phyloP scores from a whole-genome alignment of 192 early-diverging fungal genomes.

The Coemansia sp. region DNA sequence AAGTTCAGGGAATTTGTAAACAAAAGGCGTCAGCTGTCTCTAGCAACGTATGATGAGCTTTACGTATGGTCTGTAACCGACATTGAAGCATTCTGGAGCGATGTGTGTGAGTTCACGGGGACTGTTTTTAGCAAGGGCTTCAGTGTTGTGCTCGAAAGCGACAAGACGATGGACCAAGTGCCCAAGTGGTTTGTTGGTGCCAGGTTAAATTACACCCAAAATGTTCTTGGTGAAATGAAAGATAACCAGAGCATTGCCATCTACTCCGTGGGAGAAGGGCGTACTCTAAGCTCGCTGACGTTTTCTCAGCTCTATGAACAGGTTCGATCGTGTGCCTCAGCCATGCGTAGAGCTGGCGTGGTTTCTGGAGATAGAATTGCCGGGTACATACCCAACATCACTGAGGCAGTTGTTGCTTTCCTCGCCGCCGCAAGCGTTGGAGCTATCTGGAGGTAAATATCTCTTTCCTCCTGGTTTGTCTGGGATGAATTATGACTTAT shows the following conservation, averaged over 20 bases:
- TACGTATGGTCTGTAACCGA: constrained; percentile 82
- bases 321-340: constrained; percentile 72
- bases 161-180: constrained; percentile 79
- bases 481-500: background rate
- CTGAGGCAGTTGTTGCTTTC: constrained; percentile 81
- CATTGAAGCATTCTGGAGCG: constrained; percentile 82
- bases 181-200: constrained; percentile 91
- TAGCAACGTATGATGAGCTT: constrained; percentile 69
- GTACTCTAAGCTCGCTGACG: constrained; percentile 58
- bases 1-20: constrained; percentile 78
- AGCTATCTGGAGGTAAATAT: constrained; percentile 75
- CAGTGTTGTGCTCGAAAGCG: constrained; percentile 65
- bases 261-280: constrained; percentile 52
- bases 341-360: constrained; percentile 74
- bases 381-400: constrained; percentile 87
- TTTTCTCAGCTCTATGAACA: constrained; percentile 72
- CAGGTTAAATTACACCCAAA: constrained; percentile 90
- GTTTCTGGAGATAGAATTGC: constrained; percentile 81
- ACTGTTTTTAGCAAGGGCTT: constrained; percentile 25
- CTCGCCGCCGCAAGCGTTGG: constrained; percentile 80
- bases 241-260: constrained; percentile 49
- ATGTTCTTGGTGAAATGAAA: constrained; percentile 66
- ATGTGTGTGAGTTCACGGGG: constrained; percentile 75
- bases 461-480: background rate
- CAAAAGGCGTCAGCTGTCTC: constrained; percentile 59